Percentiles rank a stretch among this genome's conserved stretches.
These are phyloP conservation scores for Pseudogymnoascus sp. DNA, from an alignment of 2,329 filamentous ascomycete species.

Conservation along the genomic window DNA sequence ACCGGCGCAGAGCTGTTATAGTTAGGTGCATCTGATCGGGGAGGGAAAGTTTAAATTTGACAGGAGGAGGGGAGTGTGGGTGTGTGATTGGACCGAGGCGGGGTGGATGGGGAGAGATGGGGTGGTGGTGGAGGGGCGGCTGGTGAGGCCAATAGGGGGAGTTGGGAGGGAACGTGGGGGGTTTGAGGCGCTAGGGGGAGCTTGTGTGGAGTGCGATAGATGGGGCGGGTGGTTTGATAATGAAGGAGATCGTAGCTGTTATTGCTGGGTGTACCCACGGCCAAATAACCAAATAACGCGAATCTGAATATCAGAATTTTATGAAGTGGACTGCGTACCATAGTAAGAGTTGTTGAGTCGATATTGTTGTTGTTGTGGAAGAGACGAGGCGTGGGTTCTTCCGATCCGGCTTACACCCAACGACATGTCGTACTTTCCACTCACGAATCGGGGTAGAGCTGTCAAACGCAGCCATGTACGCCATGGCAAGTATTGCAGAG, in stretches of 20 bases:
- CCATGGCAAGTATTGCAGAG: not conserved
- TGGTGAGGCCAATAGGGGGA: not conserved
- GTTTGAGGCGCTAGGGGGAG: not conserved
- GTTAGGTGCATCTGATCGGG: not conserved
- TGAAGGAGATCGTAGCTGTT: not conserved
- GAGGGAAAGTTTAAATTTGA: conserved; percentile 1
- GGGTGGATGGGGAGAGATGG: not conserved
- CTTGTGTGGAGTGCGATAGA: not conserved
- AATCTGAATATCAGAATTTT: not conserved
- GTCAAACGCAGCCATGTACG: not conserved
- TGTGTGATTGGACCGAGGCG: not conserved
- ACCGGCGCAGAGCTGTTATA: not conserved
- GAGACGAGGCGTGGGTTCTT: not conserved
- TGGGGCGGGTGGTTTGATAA: not conserved
- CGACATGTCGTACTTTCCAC: not conserved
- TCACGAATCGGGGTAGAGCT: not conserved
- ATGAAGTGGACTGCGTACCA: not conserved
- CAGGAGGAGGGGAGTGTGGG: conserved; percentile 2
- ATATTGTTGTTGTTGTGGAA: not conserved
- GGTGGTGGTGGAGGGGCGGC: no score
- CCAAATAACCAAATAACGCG: not conserved
- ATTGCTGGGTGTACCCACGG: not conserved
- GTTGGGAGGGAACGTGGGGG: not conserved
- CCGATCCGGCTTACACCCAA: not conserved
- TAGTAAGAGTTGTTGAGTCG: not conserved